phyloP scores from a whole-genome alignment of 2,329 filamentous ascomycete species.

The Epichloe coenophiala region DNA sequence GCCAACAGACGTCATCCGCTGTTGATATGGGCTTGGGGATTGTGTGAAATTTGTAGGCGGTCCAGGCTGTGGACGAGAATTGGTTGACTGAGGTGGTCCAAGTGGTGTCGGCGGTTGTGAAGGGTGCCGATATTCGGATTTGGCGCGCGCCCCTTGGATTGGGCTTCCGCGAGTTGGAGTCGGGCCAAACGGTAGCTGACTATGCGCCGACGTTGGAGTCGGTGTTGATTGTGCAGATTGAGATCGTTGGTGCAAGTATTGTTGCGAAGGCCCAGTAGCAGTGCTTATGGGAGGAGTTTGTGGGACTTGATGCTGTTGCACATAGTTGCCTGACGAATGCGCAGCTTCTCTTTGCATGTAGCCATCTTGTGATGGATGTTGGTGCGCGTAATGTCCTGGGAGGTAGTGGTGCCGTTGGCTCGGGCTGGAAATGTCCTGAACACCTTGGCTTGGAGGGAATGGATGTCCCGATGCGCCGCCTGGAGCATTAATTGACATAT shows the following conservation, averaged over 20 bases:
- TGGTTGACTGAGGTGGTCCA: slow-evolving; percentile 32
- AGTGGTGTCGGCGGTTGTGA: slow-evolving; percentile 42
- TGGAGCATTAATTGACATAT: slow-evolving; percentile 26
- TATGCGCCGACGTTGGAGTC: slow-evolving; percentile 49
- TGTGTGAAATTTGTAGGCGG: slow-evolving; percentile 30
- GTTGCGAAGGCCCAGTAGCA: slow-evolving; percentile 21
- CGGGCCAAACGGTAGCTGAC: slow-evolving; percentile 39
- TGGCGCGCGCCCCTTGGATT: slow-evolving; percentile 29
- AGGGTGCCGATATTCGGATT: slow-evolving; percentile 30
- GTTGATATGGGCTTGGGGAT: slow-evolving; percentile 48
- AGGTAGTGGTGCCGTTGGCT: slow-evolving; percentile 39
- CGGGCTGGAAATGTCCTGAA: slow-evolving; percentile 33
- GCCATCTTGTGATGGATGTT: slow-evolving; percentile 28
- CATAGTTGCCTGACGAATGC: slow-evolving; percentile 26
- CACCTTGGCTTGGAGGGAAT: slow-evolving; percentile 31
- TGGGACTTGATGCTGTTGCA: slow-evolving; percentile 28
- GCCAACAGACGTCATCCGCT: slow-evolving; percentile 24
- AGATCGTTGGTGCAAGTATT: slow-evolving; percentile 34
- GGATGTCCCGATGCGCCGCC: slow-evolving; percentile 33
- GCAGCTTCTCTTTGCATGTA: slow-evolving; percentile 27
- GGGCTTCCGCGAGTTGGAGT: slow-evolving; percentile 42
- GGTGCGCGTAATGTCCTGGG: slow-evolving; percentile 27
- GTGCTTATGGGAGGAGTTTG: slow-evolving; percentile 37
- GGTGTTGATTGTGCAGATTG: slow-evolving; percentile 45
- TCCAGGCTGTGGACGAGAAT: slow-evolving; percentile 23